These are phyloP conservation scores for Xylariaceae sp. DNA, from an alignment of 2,329 filamentous ascomycete species.

Conservation along the genomic window DNA sequence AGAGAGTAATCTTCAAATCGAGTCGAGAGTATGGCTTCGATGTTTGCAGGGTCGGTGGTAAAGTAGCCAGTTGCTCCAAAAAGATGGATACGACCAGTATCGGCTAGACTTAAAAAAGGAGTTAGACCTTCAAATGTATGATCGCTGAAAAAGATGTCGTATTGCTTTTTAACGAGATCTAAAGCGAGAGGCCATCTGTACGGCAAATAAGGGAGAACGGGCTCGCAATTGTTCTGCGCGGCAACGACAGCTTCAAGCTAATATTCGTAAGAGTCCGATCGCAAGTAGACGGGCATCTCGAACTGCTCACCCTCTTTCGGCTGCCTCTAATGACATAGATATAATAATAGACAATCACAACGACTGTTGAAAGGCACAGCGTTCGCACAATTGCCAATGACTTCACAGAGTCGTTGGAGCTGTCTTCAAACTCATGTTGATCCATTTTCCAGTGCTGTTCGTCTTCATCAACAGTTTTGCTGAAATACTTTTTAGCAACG, in stretches of 20 bases:
- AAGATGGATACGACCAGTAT: constrained; percentile 12
- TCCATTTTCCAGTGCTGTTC: too few relatives aligned
- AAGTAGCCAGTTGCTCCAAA: constrained; percentile 13
- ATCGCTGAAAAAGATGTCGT: constrained; percentile 7
- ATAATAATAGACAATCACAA: too few relatives aligned
- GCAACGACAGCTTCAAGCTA: constrained; percentile 1
- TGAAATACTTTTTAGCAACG: too few relatives aligned
- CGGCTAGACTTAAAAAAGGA: constrained; percentile 10
- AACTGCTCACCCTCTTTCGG: too few relatives aligned
- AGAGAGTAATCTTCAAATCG: constrained; percentile 28
- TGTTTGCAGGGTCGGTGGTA: constrained; percentile 25
- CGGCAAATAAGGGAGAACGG: constrained; percentile 11
- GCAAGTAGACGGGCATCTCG: too few relatives aligned
- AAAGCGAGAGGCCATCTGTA: constrained; percentile 21
- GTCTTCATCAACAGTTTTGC: too few relatives aligned
- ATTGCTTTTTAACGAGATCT: constrained; percentile 18
- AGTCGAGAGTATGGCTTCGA: constrained; percentile 26
- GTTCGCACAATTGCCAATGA: too few relatives aligned
- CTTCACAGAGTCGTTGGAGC: too few relatives aligned
- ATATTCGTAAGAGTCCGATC: too few relatives aligned
- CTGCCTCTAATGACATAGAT: too few relatives aligned
- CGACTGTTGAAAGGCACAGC: too few relatives aligned
- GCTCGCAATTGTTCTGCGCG: constrained; percentile 14
- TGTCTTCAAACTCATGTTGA: too few relatives aligned
- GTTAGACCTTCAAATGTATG: constrained; percentile 14